Conservation (phyloP, 495 filamentous ascomycete species). For the Tuber microsphaerosporum region DNA sequence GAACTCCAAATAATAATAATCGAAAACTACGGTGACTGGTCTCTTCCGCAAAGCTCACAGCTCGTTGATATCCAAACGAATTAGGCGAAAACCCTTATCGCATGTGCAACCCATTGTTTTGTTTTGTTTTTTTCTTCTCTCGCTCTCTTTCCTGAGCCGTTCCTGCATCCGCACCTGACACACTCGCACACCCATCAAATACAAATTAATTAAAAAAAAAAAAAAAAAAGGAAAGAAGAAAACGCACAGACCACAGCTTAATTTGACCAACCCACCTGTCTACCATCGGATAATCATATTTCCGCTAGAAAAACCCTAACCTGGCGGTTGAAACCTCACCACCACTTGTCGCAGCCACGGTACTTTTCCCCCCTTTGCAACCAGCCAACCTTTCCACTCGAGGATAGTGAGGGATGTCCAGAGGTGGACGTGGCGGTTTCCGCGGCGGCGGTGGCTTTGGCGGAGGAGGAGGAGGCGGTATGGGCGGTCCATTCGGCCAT, state of each 20-base stretch:
- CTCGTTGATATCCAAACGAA: not conserved
- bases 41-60: not conserved
- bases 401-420: slow-evolving; percentile 26
- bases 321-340: not conserved
- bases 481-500: slow-evolving; percentile 22
- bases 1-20: not conserved
- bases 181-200: not conserved
- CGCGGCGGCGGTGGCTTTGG: slow-evolving; percentile 30
- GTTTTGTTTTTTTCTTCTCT: not conserved
- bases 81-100: not conserved
- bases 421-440: slow-evolving; percentile 35
- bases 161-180: slow-evolving; percentile 1
- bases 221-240: not conserved
- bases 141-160: not conserved
- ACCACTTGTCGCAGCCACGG: not conserved
- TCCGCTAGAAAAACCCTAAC: not conserved
- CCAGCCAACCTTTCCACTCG: not conserved
- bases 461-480: slow-evolving; percentile 29
- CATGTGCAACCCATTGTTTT: not conserved
- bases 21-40: not conserved
- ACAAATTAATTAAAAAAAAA: not conserved
- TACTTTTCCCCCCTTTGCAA: not conserved
- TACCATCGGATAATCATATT: not conserved
- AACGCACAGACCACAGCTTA: not conserved
- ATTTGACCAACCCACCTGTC: not conserved